phyloP scores from a whole-genome alignment of 352 stramenopile species.

The Aphanomyces astaci region DNA sequence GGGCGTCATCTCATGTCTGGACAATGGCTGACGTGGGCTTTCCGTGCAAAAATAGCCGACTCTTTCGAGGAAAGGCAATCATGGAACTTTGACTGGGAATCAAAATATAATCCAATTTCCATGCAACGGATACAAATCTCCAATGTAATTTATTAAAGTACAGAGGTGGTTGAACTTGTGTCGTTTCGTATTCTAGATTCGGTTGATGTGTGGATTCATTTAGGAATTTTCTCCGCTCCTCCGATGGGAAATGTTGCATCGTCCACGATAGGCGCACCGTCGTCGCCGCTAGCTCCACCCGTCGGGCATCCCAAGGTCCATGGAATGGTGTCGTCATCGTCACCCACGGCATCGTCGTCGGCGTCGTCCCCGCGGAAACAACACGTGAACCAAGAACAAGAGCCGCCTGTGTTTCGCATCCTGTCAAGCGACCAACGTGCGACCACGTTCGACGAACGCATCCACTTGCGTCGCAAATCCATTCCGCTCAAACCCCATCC shows the following conservation, averaged over 20 bases:
- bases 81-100: no score
- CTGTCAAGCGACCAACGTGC: conserved; percentile 65
- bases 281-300: neutral
- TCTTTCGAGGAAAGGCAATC: neutral
- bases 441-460: conserved; percentile 75
- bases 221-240: neutral
- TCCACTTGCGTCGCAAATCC: conserved; percentile 38
- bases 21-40: no score
- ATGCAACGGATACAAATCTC: neutral
- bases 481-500: conserved; percentile 20
- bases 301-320: neutral
- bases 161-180: neutral
- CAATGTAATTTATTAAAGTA: neutral
- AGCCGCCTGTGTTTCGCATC: conserved; percentile 39
- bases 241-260: conserved; percentile 1
- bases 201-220: neutral
- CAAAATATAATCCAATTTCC: neutral
- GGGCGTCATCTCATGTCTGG: no score
- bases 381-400: conserved; percentile 1
- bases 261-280: neutral
- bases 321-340: neutral
- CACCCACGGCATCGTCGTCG: neutral
- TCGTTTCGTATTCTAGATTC: conserved; percentile 8
- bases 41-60: no score
- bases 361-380: neutral